Evolutionary conservation across 805 yeast species (phyloP).

Genomic region (Zygoascus bituminiphila): DNA sequence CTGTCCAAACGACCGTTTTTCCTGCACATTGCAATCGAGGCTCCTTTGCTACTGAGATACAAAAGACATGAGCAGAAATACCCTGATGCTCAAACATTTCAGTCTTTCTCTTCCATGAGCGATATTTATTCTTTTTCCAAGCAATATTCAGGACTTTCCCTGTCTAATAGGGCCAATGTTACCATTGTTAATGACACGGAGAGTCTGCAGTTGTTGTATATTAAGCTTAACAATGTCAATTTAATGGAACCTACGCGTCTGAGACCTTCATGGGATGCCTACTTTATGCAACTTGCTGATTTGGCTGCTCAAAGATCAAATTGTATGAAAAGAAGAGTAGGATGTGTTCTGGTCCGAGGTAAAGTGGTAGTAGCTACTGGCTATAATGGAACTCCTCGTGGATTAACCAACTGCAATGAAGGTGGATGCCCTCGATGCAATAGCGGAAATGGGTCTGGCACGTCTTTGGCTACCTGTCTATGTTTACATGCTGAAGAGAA

Average conservation of each 20-base stretch:
- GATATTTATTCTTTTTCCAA: constrained; percentile 28
- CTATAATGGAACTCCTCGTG: constrained; percentile 94
- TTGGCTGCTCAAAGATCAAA: constrained; percentile 88
- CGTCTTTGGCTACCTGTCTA: constrained; percentile 69
- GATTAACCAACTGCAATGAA: constrained; percentile 78
- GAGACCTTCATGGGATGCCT: constrained; percentile 93
- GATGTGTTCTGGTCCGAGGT: constrained; percentile 87
- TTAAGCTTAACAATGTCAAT: constrained; percentile 35
- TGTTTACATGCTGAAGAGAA: constrained; percentile 98
- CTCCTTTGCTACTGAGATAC: constrained; percentile 39
- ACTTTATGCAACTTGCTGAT: constrained; percentile 89
- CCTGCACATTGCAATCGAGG: constrained; percentile 68
- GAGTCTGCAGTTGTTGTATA: constrained; percentile 32
- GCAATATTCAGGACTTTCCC: constrained; percentile 28
- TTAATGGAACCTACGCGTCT: constrained; percentile 49
- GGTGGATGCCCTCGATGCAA: constrained; percentile 96
- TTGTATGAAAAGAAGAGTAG: constrained; percentile 96
- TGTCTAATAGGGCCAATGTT: constrained; percentile 43
- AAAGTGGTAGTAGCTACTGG: constrained; percentile 91
- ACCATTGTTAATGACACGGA: constrained; percentile 46
- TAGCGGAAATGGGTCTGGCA: constrained; percentile 52
- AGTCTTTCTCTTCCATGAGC: constrained; percentile 31
- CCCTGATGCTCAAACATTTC: constrained; percentile 15
- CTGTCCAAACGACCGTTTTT: constrained; percentile 73
- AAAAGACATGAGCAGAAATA: constrained; percentile 7